Conservation (phyloP, 148 eudicot genomes). For the Heliamphora exappendiculata region DNA sequence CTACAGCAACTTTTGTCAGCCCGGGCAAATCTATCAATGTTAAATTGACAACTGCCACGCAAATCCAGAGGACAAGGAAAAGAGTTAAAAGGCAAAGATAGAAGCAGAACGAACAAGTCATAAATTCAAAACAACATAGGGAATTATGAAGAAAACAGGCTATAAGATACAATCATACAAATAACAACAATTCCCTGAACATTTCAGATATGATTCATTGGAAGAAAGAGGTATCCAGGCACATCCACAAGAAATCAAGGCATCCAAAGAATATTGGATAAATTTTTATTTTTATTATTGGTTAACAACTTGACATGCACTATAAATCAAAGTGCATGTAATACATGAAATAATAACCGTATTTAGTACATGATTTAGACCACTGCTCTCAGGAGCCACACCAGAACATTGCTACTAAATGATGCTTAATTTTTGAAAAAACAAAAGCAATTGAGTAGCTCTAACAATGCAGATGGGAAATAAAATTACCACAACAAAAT, state of each 20-base stretch:
- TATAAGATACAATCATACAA: not conserved
- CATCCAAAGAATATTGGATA: not conserved
- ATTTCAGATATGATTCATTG: not conserved
- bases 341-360: not conserved
- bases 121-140: not conserved
- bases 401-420: not conserved
- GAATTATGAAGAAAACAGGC: not conserved
- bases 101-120: not conserved
- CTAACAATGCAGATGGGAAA: not conserved
- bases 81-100: not conserved
- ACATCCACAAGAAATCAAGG: not conserved
- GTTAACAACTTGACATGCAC: too few relatives aligned
- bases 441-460: not conserved
- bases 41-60: conserved; percentile 55
- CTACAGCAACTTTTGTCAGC: conserved; percentile 63
- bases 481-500: not conserved
- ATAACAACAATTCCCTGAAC: not conserved
- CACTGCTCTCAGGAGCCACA: not conserved
- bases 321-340: not conserved
- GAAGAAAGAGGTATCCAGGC: not conserved
- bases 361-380: not conserved
- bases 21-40: conserved; percentile 70
- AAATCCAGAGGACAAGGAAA: conserved; percentile 5
- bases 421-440: not conserved
- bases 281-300: not conserved